Conservation (phyloP, 2,329 filamentous ascomycete species). For the Sarocladium kiliense region DNA sequence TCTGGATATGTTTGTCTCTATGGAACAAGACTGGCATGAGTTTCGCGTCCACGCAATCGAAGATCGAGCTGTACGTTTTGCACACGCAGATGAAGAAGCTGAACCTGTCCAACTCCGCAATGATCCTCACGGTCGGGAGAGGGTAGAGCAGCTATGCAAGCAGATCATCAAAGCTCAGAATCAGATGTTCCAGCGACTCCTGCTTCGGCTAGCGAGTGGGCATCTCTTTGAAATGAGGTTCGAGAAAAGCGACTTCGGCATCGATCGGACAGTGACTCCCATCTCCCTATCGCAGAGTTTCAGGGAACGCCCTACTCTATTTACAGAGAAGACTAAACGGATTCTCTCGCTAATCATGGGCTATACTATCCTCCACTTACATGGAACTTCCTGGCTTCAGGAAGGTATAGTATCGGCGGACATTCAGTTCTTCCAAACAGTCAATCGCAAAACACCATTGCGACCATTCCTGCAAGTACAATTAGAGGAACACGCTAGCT, state of each 20-base stretch:
- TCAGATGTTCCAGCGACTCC: not conserved
- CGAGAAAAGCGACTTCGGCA: not conserved
- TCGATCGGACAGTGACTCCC: not conserved
- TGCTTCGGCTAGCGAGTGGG: not conserved
- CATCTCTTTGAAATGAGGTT: slow-evolving; percentile 2
- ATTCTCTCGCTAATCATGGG: slow-evolving; percentile 7
- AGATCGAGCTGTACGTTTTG: not conserved
- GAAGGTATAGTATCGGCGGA: slow-evolving; percentile 3
- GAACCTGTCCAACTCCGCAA: not conserved
- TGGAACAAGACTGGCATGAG: slow-evolving; percentile 10
- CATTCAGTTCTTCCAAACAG: slow-evolving; percentile 13
- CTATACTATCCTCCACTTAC: slow-evolving; percentile 11
- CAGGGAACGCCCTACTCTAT: not conserved
- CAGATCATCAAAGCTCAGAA: not conserved
- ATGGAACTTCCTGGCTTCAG: slow-evolving; percentile 14
- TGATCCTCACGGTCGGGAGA: not conserved
- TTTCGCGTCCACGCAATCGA: not conserved
- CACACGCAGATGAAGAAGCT: not conserved
- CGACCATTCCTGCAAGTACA: slow-evolving; percentile 12
- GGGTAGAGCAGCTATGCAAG: slow-evolving; percentile 5
- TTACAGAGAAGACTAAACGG: slow-evolving; percentile 8
- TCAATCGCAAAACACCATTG: slow-evolving; percentile 10
- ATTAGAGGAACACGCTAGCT: not conserved
- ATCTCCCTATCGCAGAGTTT: slow-evolving; percentile 3
- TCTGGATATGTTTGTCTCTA: slow-evolving; percentile 9